Conservation (phyloP, 345 rosid genomes). For the Syzygium aqueum region DNA sequence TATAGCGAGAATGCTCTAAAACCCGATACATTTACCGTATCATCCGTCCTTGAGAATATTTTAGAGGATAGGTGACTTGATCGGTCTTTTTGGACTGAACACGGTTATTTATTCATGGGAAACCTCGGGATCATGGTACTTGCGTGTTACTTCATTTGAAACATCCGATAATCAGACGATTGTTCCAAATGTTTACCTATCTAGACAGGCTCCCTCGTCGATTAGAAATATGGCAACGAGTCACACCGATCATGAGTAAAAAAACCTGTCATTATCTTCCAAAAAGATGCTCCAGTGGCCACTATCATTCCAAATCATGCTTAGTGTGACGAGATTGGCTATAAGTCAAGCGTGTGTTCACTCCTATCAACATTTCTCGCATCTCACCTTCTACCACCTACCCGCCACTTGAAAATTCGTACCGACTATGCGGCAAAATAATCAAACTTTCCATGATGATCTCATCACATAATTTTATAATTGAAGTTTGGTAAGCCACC, state of each 20-base stretch:
- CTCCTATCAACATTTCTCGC: background rate
- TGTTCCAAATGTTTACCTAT: background rate
- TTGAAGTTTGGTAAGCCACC: background rate
- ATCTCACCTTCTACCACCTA: background rate
- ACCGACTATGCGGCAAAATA: background rate
- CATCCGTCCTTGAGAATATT: no score
- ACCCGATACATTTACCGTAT: no score
- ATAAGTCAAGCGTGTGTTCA: background rate
- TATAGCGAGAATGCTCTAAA: no score
- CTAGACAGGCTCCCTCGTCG: background rate
- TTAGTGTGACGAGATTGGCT: background rate
- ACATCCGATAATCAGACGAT: rapidly evolving
- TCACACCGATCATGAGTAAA: background rate
- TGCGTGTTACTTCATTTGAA: background rate
- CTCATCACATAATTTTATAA: background rate
- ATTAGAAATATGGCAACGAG: background rate
- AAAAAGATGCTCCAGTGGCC: background rate
- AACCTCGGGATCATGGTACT: background rate
- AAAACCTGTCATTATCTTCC: background rate
- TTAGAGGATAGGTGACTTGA: no score
- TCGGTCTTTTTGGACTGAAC: no score
- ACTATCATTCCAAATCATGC: background rate
- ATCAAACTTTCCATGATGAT: background rate
- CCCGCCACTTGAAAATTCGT: background rate
- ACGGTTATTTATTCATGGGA: no score